phyloP scores from a whole-genome alignment of 1,139 yeast genomes.

The Pichia sp. region DNA sequence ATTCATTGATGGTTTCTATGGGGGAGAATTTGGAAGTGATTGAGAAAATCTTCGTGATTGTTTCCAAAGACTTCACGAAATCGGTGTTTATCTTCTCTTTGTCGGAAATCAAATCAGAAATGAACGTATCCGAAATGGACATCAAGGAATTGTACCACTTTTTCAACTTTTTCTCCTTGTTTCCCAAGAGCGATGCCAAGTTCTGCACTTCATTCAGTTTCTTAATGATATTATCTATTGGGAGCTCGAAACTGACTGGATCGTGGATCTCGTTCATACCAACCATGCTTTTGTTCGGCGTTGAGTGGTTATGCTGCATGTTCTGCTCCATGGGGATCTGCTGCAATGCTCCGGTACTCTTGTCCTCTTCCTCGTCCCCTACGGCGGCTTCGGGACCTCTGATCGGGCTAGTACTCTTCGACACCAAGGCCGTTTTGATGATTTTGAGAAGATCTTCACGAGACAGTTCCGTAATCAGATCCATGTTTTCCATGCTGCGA shows the following conservation, averaged over 20 bases:
- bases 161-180: constrained; percentile 11
- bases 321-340: not conserved
- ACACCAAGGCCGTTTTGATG: not conserved
- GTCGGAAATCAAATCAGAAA: constrained; percentile 17
- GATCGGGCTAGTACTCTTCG: not conserved
- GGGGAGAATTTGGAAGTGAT: constrained; percentile 18
- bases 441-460: not conserved
- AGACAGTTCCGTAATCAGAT: not conserved
- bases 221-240: constrained; percentile 8
- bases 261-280: not conserved
- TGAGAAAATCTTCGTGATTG: constrained; percentile 25
- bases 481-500: not conserved
- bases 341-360: not conserved
- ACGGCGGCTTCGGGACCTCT: not conserved
- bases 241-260: constrained; percentile 8
- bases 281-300: not conserved
- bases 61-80: constrained; percentile 25
- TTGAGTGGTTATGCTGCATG: not conserved
- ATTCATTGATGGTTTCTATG: constrained; percentile 15
- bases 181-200: constrained; percentile 13
- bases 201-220: constrained; percentile 14
- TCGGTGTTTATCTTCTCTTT: constrained; percentile 20
- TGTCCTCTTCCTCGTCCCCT: no score
- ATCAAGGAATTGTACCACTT: constrained; percentile 9
- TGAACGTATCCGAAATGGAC: constrained; percentile 2